Evolutionary conservation across 768 basidiomycete species (phyloP).

Genomic region (Lactarius hengduanensis): DNA sequence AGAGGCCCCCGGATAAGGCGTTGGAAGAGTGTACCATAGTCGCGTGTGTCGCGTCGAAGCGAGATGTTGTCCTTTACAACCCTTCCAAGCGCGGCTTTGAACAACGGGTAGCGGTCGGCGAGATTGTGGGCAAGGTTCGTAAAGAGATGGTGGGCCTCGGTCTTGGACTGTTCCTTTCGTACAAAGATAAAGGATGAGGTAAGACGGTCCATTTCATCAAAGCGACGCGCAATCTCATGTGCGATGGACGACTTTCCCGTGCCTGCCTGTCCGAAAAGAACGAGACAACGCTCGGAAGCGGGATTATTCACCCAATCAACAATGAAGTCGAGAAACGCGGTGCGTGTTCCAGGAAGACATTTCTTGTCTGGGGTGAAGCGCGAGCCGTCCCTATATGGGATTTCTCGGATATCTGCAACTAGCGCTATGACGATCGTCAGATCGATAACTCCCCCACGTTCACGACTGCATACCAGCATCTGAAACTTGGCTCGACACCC

Average conservation of each 20-base stretch:
- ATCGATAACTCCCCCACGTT: too few relatives aligned
- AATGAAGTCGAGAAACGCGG: not conserved
- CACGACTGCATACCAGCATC: not conserved
- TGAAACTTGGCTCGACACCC: too few relatives aligned
- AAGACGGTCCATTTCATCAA: not conserved
- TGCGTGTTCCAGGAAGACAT: not conserved
- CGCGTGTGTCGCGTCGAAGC: not conserved
- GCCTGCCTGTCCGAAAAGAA: conserved; percentile 2
- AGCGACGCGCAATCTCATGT: conserved; percentile 2
- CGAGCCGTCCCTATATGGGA: too few relatives aligned
- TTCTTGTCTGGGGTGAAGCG: too few relatives aligned
- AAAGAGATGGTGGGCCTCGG: not conserved
- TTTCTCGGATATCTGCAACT: too few relatives aligned
- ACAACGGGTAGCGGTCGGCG: not conserved
- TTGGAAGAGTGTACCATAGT: not conserved
- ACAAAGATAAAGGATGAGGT: not conserved
- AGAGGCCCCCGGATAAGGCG: not conserved
- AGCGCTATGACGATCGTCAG: too few relatives aligned
- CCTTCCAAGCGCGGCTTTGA: not conserved
- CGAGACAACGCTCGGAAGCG: not conserved
- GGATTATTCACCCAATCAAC: not conserved
- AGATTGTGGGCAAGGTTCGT: not conserved
- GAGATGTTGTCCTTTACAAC: not conserved
- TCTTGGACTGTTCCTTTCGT: not conserved
- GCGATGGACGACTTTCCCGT: not conserved